phyloP scores from a whole-genome alignment of 2,329 filamentous ascomycete species.

The Xenoacremonium recifei region DNA sequence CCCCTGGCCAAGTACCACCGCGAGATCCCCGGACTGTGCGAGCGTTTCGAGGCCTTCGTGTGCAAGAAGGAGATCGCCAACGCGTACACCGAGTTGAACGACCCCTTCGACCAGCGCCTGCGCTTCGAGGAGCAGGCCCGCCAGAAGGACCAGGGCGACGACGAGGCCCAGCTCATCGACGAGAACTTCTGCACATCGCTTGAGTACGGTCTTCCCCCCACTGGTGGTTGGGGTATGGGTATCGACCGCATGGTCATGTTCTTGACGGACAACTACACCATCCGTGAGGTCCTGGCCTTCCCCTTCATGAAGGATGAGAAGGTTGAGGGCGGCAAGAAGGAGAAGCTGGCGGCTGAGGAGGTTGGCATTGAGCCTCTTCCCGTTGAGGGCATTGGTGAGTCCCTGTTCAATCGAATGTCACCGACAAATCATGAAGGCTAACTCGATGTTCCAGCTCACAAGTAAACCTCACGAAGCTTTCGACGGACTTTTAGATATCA shows the following conservation, averaged over 20 bases:
- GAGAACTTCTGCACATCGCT: slow-evolving; percentile 91
- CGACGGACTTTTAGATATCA: background rate
- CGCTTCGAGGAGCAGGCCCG: slow-evolving; percentile 86
- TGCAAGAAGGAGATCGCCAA: slow-evolving; percentile 79
- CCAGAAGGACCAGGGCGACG: slow-evolving; percentile 95
- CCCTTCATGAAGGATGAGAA: slow-evolving; percentile 87
- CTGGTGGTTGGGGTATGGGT: slow-evolving; percentile 94
- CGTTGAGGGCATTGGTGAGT: slow-evolving; percentile 27
- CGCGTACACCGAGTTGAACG: slow-evolving; percentile 91
- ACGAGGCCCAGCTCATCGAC: slow-evolving; percentile 93
- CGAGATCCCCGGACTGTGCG: slow-evolving; percentile 76
- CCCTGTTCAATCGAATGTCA: background rate
- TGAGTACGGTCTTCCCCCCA: slow-evolving; percentile 89
- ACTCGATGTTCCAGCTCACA: slow-evolving; percentile 18
- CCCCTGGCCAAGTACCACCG: slow-evolving; percentile 96
- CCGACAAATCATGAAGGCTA: too few species aligned
- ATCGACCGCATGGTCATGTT: slow-evolving; percentile 95
- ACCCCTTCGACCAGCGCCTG: slow-evolving; percentile 89
- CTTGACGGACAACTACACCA: slow-evolving; percentile 88
- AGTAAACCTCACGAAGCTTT: slow-evolving; percentile 11
- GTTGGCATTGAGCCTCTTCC: slow-evolving; percentile 26
- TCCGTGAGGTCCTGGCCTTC: slow-evolving; percentile 95
- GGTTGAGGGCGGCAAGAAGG: slow-evolving; percentile 51
- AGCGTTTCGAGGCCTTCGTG: slow-evolving; percentile 97
- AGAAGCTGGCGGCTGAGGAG: slow-evolving; percentile 39